Percentiles rank a stretch among this genome's conserved stretches.
phyloP scores from a whole-genome alignment of 345 rosid species.

The Citropsis articulata region DNA sequence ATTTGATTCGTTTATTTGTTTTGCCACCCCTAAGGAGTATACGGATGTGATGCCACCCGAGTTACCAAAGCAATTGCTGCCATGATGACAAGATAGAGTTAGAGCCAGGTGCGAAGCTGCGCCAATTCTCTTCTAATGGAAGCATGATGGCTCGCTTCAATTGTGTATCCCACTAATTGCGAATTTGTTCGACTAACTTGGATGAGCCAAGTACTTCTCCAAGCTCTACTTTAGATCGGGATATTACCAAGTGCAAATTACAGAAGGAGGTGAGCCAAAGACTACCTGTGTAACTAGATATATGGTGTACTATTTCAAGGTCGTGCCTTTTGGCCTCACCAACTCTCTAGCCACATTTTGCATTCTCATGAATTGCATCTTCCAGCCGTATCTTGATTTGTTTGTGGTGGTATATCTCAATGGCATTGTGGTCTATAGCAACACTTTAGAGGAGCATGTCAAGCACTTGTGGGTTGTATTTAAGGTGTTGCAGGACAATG shows the following conservation, averaged over 20 bases:
- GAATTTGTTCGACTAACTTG: not conserved
- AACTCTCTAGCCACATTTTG: too few species aligned
- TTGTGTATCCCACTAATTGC: not conserved
- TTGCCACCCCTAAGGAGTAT: not conserved
- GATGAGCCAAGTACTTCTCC: not conserved
- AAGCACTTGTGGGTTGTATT: not conserved
- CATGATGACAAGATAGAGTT: not conserved
- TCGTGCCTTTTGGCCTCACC: not conserved
- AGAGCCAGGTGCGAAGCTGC: rapidly evolving
- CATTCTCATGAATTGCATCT: too few species aligned
- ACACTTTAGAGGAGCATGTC: not conserved
- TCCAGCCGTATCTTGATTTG: too few species aligned
- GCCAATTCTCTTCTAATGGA: too few species aligned
- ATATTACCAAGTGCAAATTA: not conserved
- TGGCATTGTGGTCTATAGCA: not conserved
- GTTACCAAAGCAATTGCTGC: not conserved
- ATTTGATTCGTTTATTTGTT: too few species aligned
- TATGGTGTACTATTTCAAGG: not conserved
- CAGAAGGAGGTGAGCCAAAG: not conserved
- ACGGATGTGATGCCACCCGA: not conserved
- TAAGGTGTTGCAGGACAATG: not conserved
- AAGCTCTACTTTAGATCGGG: not conserved
- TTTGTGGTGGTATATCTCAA: not conserved
- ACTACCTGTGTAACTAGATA: not conserved
- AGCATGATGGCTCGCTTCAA: not conserved